These are phyloP conservation scores for Amaranthus hypochondriacus DNA, from an alignment of 148 eudicot genomes.

Conservation along the genomic window DNA sequence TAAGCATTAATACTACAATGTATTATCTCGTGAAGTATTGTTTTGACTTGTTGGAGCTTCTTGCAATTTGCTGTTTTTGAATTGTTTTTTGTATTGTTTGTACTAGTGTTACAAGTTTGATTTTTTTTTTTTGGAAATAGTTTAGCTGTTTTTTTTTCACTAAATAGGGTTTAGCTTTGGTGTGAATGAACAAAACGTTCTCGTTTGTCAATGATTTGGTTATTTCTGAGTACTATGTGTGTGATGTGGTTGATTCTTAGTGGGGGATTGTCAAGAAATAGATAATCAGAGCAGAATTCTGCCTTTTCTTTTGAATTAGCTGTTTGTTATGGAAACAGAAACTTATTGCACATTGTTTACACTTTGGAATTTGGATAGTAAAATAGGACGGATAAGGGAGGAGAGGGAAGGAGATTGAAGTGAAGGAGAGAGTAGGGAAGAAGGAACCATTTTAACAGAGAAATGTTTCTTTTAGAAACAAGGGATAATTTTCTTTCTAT, in stretches of 20 bases:
- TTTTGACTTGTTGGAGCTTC: not conserved
- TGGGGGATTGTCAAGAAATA: not conserved
- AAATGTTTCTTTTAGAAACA: no score
- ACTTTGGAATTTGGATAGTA: no score
- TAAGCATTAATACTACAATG: not conserved
- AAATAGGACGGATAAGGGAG: no score
- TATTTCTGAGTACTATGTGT: not conserved
- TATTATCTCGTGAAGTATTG: not conserved
- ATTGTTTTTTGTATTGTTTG: not conserved
- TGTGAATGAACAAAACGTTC: no score
- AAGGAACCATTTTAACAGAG: no score
- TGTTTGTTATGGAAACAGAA: no score
- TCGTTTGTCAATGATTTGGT: no score
- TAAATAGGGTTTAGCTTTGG: not conserved
- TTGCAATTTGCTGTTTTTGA: not conserved
- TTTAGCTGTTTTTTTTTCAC: not conserved
- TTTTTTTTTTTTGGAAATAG: not conserved
- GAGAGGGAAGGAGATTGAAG: no score
- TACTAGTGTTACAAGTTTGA: not conserved
- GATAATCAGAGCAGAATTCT: not conserved
- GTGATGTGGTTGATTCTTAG: not conserved
- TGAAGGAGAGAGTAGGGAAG: no score
- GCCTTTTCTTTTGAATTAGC: not conserved
- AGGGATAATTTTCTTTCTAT: no score
- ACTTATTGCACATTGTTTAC: no score